Evolutionary conservation across 108 stramenopile genomes (phyloP), one percentile per base, ranked within the genome.

Genomic region (Seminavis robusta): DNA sequence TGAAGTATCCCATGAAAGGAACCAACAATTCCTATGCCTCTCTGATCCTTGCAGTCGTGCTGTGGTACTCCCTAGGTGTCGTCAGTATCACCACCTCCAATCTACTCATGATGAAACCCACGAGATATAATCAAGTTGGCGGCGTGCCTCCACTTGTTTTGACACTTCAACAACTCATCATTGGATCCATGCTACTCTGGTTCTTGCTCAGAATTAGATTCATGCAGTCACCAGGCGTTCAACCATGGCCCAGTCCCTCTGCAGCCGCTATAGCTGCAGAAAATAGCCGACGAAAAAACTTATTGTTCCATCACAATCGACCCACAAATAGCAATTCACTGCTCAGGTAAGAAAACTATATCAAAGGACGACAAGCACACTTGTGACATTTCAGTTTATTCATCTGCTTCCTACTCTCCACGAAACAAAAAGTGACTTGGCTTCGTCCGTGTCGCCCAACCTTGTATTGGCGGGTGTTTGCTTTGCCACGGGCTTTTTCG

Each of bases 41-140:
- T 1, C 38, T 83, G 20, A 49, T 66, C 7, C 32, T 59, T 9
- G 86, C 86, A 13, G 80, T 91, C 0, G 24, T 67, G 6, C 52
- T 84, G 5, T 92, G 90, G 90, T 92, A 86, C 56, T 48, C 78
- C 0, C 61, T 92, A 10, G 90, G 90, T n/a, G 80, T 92, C 9
- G 45, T 88, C 1, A 76, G 77, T 23, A 92, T 92, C 41, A 71
- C 79, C 26, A 73, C 84, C 2, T 76, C 86, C 33, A 92, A 92
- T 41, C 28, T 88, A 23, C 47, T 92, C 25, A 46, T 84, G 29
- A 65, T 29, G 72, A 57, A 69, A 65, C n/a, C 24, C 52, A 32
- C 73, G 63, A 45, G 71, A 75, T 52, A 27, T 19, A 8, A 54
- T 11, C 56, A 55, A 71, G 16, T 33, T 37, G 63, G 55, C 25